Percentiles rank a stretch among this genome's conserved stretches.
These are phyloP conservation scores for Uronychia setigera DNA, from an alignment of 73 alveolate species.

Conservation along the genomic window DNA sequence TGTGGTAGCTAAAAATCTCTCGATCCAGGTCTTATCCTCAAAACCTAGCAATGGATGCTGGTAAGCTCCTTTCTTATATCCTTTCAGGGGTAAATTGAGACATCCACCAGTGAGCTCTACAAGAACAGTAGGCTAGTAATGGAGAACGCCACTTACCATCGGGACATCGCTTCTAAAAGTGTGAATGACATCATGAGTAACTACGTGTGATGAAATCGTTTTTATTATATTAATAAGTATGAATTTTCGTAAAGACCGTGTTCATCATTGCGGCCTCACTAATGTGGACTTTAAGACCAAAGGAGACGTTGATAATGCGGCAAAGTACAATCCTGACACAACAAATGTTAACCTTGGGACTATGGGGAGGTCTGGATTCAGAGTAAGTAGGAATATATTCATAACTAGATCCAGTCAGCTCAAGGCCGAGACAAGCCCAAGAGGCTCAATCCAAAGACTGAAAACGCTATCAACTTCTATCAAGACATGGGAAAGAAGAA, in stretches of 20 bases:
- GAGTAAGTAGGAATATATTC: neutral
- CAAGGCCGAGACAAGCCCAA: neutral
- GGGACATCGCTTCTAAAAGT: neutral
- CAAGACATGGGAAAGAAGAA: slow-evolving; percentile 31
- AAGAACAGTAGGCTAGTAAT: neutral
- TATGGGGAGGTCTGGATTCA: slow-evolving; percentile 21
- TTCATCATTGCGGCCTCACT: slow-evolving; percentile 80
- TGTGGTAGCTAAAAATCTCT: neutral
- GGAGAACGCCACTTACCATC: neutral
- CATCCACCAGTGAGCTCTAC: neutral
- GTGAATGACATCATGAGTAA: neutral
- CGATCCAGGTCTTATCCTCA: neutral
- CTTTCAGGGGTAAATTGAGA: neutral
- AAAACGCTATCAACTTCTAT: slow-evolving; percentile 47
- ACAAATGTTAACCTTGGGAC: slow-evolving; percentile 83
- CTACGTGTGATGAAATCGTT: neutral
- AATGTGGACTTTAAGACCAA: slow-evolving; percentile 83
- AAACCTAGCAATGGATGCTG: neutral
- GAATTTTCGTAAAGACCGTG: slow-evolving; percentile 79
- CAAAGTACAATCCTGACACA: slow-evolving; percentile 66
- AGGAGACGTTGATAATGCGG: slow-evolving; percentile 67
- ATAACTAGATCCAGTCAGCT: neutral
- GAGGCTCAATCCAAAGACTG: slow-evolving; percentile 23
- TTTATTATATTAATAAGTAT: slow-evolving; percentile 66
- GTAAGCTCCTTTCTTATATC: neutral